Percentiles rank a stretch among this genome's conserved stretches.
phyloP scores from a whole-genome alignment of 495 filamentous ascomycete genomes.

The Hapsidospora chrysogenum region DNA sequence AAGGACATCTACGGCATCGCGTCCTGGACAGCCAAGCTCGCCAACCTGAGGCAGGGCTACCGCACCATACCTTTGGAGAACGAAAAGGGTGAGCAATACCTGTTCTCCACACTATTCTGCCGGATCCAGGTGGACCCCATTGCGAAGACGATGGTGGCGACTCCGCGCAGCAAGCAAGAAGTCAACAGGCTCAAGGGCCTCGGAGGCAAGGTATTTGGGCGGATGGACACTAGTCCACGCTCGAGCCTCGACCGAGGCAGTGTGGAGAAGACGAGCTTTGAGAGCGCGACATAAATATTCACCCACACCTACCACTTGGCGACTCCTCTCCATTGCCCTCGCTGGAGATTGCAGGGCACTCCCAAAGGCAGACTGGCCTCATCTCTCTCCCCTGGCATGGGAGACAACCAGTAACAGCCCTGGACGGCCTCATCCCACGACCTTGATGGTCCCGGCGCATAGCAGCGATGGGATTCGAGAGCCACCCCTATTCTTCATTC shows the following conservation, averaged over 20 bases:
- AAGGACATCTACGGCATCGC: conserved; percentile 53
- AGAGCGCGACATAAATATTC: background rate
- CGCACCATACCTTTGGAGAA: conserved; percentile 91
- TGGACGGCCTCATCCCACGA: background rate
- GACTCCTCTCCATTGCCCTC: no score
- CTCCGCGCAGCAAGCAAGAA: conserved; percentile 18
- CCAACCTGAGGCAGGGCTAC: conserved; percentile 81
- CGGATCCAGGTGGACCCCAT: conserved; percentile 51
- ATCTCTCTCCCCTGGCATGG: no score
- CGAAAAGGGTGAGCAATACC: conserved; percentile 71
- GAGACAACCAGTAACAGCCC: no score
- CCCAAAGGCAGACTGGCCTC: no score
- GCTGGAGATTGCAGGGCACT: no score
- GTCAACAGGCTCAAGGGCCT: conserved; percentile 30
- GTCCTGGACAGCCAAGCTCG: conserved; percentile 83
- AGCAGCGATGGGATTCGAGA: background rate
- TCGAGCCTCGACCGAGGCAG: conserved; percentile 31
- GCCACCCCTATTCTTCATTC: background rate
- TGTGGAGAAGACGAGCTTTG: conserved; percentile 15
- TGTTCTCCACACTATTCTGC: conserved; percentile 91
- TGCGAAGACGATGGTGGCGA: conserved; percentile 33
- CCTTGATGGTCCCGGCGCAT: background rate
- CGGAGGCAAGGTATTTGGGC: conserved; percentile 30
- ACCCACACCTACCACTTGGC: background rate
- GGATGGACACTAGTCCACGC: conserved; percentile 18